phyloP scores from a whole-genome alignment of 176 grass and related monocot genomes.

The Zizania latifolia region DNA sequence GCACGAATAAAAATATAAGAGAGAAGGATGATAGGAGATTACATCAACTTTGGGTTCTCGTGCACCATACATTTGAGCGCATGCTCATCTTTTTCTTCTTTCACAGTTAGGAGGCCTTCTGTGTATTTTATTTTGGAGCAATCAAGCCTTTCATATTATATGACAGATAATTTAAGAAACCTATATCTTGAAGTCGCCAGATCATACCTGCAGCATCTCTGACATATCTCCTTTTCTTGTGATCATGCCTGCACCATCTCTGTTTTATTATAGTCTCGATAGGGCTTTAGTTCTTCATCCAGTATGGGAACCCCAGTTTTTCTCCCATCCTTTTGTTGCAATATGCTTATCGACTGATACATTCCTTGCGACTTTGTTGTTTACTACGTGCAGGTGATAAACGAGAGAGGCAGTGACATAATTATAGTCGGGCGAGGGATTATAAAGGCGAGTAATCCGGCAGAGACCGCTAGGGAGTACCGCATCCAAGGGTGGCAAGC shows the following conservation, averaged over 20 bases:
- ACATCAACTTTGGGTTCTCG: not conserved
- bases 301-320: not conserved
- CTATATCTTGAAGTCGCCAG: not conserved
- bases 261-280: not conserved
- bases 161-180: not conserved
- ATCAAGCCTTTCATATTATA: not conserved
- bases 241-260: not conserved
- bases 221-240: not conserved
- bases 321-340: not conserved
- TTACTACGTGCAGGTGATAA: conserved; percentile 53
- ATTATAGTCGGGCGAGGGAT: conserved; percentile 82
- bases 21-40: not conserved
- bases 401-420: conserved; percentile 73
- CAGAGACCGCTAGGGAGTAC: conserved; percentile 46
- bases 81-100: not conserved
- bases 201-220: not conserved
- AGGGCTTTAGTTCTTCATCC: not conserved
- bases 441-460: conserved; percentile 60
- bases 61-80: not conserved
- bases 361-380: not conserved
- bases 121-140: too few species aligned
- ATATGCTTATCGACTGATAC: not conserved
- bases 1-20: not conserved
- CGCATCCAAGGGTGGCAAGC: conserved; percentile 71
- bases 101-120: not conserved